phyloP scores from a whole-genome alignment of 345 rosid species.

The Capsella bursapastoris region DNA sequence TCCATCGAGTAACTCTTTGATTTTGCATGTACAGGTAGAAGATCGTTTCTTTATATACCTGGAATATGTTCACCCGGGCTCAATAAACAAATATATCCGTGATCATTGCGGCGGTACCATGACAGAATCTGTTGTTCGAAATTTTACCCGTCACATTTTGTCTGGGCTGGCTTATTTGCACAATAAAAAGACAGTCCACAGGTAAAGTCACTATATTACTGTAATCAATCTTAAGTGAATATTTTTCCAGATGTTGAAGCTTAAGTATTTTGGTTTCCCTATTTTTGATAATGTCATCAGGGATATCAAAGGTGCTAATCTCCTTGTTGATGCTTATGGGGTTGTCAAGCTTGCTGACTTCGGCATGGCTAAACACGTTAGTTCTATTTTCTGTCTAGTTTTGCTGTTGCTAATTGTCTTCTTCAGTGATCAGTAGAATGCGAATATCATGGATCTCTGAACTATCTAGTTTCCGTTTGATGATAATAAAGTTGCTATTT shows the following conservation, averaged over 20 bases:
- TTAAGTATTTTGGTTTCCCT: constrained; percentile 15
- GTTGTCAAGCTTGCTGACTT: constrained; percentile 97
- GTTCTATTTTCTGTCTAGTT: constrained; percentile 37
- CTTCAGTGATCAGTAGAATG: constrained; percentile 1
- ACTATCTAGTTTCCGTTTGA: constrained; percentile 11
- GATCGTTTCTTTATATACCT: constrained; percentile 87
- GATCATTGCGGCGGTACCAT: constrained; percentile 94
- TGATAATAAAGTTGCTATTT: constrained; percentile 6
- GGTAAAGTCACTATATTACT: constrained; percentile 49
- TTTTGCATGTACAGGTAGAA: constrained; percentile 57
- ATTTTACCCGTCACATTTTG: constrained; percentile 92
- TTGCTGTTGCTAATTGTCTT: constrained; percentile 4
- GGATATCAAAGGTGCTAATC: constrained; percentile 98
- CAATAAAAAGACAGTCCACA: constrained; percentile 85
- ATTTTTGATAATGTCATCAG: constrained; percentile 48
- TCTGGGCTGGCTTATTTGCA: constrained; percentile 93
- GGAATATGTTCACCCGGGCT: constrained; percentile 98
- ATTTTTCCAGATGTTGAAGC: constrained; percentile 21
- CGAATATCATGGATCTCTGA: background rate
- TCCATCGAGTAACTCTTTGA: constrained; percentile 22
- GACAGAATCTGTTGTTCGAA: constrained; percentile 88
- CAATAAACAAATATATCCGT: constrained; percentile 79
- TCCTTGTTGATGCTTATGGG: constrained; percentile 95
- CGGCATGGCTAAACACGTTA: constrained; percentile 99
- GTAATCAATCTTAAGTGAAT: constrained; percentile 24